Evolutionary conservation across 768 basidiomycete genomes (phyloP).

Genomic region (Boletus tylopilopsis): DNA sequence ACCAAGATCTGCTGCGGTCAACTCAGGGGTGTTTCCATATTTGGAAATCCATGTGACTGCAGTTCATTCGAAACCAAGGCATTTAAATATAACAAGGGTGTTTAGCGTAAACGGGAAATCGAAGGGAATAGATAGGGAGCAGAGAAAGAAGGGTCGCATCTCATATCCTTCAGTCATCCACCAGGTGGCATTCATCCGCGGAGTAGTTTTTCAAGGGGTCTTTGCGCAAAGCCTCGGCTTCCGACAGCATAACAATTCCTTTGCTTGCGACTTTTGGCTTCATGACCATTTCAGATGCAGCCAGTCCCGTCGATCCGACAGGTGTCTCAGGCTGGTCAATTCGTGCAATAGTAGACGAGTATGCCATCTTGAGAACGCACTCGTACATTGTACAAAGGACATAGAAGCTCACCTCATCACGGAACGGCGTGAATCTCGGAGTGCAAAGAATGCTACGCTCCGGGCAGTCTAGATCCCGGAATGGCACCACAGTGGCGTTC

Average conservation of each 20-base stretch:
- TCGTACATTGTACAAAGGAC: constrained; percentile 2
- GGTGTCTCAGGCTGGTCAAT: constrained; percentile 20
- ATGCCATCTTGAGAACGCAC: constrained; percentile 3
- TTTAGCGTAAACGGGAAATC: neutral
- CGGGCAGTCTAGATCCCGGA: constrained; percentile 34
- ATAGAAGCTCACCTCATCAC: constrained; percentile 56
- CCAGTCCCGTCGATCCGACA: constrained; percentile 26
- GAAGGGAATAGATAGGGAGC: constrained; percentile 14
- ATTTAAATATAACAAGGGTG: constrained; percentile 1
- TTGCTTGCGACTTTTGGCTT: constrained; percentile 52
- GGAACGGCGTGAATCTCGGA: constrained; percentile 66
- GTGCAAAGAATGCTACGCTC: constrained; percentile 38
- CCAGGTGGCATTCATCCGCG: constrained; percentile 16
- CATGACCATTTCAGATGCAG: constrained; percentile 58
- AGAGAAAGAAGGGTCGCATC: constrained; percentile 1
- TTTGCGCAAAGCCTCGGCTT: constrained; percentile 74
- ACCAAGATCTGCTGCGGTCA: constrained; percentile 8
- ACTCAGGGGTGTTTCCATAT: constrained; percentile 19
- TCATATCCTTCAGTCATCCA: constrained; percentile 21
- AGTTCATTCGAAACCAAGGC: constrained; percentile 3
- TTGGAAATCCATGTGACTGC: neutral
- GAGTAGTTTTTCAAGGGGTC: constrained; percentile 80
- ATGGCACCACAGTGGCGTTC: constrained; percentile 35
- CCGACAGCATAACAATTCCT: constrained; percentile 46
- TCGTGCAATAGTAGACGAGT: neutral